Percentiles rank a stretch among this genome's conserved stretches.
Conservation (phyloP, 768 basidiomycete genomes). For the Hortiboletus campestris region DNA sequence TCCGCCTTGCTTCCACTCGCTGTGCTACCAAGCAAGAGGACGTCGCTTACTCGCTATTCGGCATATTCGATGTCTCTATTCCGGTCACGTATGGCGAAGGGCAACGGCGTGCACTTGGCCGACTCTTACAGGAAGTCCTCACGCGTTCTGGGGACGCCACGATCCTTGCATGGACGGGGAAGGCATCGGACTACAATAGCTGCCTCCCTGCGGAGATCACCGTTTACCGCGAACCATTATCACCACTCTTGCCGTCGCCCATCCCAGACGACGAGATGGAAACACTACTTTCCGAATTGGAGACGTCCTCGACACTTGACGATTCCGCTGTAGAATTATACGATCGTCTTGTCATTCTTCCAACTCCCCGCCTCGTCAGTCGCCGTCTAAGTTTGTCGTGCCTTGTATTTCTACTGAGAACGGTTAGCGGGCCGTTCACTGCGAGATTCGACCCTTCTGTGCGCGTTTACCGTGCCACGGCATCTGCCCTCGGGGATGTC, state of each 20-base stretch:
- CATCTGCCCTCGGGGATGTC: slow-evolving; percentile 2
- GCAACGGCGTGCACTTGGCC: slow-evolving; percentile 18
- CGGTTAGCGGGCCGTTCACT: slow-evolving; percentile 7
- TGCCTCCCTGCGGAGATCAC: slow-evolving; percentile 21
- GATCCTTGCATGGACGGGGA: slow-evolving; percentile 20
- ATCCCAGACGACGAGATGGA: slow-evolving; percentile 13
- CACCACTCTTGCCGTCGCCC: slow-evolving; percentile 3
- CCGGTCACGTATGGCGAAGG: slow-evolving; percentile 26
- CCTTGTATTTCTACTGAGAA: slow-evolving; percentile 10
- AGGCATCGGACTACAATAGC: slow-evolving; percentile 22
- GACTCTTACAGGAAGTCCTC: slow-evolving; percentile 19
- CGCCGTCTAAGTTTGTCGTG: slow-evolving; percentile 15
- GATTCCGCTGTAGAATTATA: slow-evolving; percentile 12
- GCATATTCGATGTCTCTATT: slow-evolving; percentile 22
- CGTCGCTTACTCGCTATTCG: slow-evolving; percentile 27
- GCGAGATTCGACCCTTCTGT: neutral
- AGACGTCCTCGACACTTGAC: neutral
- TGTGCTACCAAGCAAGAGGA: slow-evolving; percentile 25
- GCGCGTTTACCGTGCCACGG: slow-evolving; percentile 15
- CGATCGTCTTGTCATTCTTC: slow-evolving; percentile 10
- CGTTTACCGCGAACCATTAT: slow-evolving; percentile 11
- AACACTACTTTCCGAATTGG: neutral
- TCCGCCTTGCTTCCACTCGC: slow-evolving; percentile 22
- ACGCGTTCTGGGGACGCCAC: slow-evolving; percentile 13
- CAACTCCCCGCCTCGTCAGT: slow-evolving; percentile 14